phyloP scores from a whole-genome alignment of 148 eudicot genomes.

The Vaccinium macrocarpon region DNA sequence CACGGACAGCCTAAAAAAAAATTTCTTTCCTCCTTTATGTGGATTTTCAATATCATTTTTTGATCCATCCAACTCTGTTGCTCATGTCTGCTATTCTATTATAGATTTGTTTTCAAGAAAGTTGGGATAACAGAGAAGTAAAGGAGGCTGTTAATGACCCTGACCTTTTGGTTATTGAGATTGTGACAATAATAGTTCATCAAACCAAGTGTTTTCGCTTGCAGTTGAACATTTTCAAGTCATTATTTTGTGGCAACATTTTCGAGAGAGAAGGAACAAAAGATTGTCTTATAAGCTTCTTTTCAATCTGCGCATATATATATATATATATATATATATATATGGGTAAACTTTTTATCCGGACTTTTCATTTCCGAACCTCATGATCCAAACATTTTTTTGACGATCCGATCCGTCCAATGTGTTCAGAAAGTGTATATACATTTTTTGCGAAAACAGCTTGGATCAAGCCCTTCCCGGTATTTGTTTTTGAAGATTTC shows the following conservation, averaged over 20 bases:
- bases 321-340: no score
- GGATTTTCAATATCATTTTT: neutral
- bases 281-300: neutral
- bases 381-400: no score
- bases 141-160: neutral
- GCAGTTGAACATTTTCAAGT: neutral
- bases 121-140: neutral
- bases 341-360: no score
- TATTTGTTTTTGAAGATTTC: no score
- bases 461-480: no score
- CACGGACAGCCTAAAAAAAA: neutral
- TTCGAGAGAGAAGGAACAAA: neutral
- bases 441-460: no score
- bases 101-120: neutral
- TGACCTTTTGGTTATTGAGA: constrained; percentile 3
- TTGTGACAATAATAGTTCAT: neutral
- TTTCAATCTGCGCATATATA: neutral
- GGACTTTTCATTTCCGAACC: no score
- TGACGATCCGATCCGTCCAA: no score
- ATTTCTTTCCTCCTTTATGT: neutral
- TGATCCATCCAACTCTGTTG: neutral
- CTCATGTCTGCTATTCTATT: neutral
- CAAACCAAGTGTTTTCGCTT: neutral
- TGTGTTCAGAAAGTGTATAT: no score
- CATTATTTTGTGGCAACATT: neutral